Evolutionary conservation across 2,329 filamentous ascomycete genomes (phyloP), one percentile per base, ranked within the genome.

Genomic region (Colletotrichum sojae): DNA sequence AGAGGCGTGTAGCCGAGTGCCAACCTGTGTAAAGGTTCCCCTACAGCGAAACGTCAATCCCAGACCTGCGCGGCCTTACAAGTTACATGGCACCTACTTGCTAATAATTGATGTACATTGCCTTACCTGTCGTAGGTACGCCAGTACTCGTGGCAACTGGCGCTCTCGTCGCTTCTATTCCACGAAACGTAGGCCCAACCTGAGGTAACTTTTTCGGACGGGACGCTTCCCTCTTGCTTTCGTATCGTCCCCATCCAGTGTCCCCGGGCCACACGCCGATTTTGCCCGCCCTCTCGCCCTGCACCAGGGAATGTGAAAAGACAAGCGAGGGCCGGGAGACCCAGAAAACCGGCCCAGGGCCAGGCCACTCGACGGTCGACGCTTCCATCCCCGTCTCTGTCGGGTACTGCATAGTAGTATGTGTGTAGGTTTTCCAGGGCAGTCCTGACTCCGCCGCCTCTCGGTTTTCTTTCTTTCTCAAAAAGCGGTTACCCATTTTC

Each of bases 131-230:
- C 8, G 8, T 9, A 36, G 40, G 16, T 6, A 43, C 40, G 40
- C 40, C 40, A 43, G 57, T 52, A 39, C 57, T 51, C 39, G 16
- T 40, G 40, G 40, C 40, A 43, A n/a, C 40, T 43, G 16, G 40
- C 40, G 13, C 40, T n/a, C 40, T 8, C 31, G 13, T 43, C 13
- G 13, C 40, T 43, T 16, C 16, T 20, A 46, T 40, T 57, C 51
- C 36, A 43, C 46, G 31, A 36, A 36, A 36, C 31, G 31, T 36
- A 36, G 31, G 10, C 48, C 43, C 57, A 45, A 40, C 31, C 46
- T 60, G 57, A 60, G 49, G 59, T 62, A 62, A 62, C 48, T 62
- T 54, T 36, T 62, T 62, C 49, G 59, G 59, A 62, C 59, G 49
- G 49, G 49, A 54, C 49, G 22, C 22, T 62, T 54, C 20, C 59